Evolutionary conservation across 176 grass and related monocot species (phyloP).

Genomic region (Aechmea fasciata): DNA sequence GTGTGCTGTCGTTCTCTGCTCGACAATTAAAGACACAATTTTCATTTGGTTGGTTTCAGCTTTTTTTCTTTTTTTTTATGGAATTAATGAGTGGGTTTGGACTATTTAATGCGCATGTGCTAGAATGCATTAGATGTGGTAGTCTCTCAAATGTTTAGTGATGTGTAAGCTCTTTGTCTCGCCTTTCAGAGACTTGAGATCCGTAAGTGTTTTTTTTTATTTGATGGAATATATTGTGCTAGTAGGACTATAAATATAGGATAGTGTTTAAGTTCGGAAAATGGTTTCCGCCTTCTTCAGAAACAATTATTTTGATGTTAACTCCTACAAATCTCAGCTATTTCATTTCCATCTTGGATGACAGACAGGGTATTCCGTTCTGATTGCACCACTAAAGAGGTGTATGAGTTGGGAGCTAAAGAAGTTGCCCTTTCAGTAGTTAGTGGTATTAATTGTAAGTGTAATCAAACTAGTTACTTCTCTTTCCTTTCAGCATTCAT

Average conservation of each 20-base stretch:
- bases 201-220: not conserved
- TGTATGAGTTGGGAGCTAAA: constrained; percentile 74
- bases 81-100: no score
- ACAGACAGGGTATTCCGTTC: constrained; percentile 76
- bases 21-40: no score
- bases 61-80: no score
- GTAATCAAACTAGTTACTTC: constrained; percentile 11
- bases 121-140: no score
- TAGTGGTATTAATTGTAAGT: constrained; percentile 95
- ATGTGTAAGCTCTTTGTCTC: no score
- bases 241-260: constrained; percentile 19
- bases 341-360: not conserved
- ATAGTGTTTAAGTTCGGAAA: constrained; percentile 8
- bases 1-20: no score
- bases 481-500: constrained; percentile 6
- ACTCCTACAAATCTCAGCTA: no score
- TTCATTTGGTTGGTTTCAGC: no score
- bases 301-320: no score
- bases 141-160: no score
- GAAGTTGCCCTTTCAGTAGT: constrained; percentile 89
- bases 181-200: no score
- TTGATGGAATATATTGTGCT: constrained; percentile 5
- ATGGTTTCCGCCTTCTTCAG: constrained; percentile 19
- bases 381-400: constrained; percentile 58
- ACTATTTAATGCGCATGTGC: no score